phyloP scores from a whole-genome alignment of 106 monocot species.

The Apostasia ramifera region DNA sequence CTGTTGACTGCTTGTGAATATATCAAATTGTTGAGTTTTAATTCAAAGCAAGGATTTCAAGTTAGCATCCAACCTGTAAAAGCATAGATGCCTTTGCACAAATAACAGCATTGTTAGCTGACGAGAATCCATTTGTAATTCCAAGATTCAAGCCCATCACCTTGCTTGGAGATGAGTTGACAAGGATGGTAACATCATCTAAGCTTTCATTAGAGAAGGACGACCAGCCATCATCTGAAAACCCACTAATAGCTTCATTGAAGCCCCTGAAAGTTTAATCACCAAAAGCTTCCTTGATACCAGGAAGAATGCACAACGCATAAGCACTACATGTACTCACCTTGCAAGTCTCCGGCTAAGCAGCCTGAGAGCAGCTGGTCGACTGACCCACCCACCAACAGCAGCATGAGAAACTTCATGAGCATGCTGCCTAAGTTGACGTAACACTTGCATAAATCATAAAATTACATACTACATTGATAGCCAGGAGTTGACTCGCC shows the following conservation, averaged over 20 bases:
- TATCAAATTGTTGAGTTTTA: no score
- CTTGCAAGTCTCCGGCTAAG: slow-evolving; percentile 59
- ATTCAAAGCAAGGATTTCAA: no score
- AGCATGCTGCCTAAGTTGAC: slow-evolving; percentile 58
- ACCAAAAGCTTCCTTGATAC: background rate
- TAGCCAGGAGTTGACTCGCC: no score
- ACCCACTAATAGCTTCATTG: slow-evolving; percentile 66
- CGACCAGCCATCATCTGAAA: slow-evolving; percentile 67
- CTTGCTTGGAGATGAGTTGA: slow-evolving; percentile 51
- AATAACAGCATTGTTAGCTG: slow-evolving; percentile 24
- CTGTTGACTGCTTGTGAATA: no score
- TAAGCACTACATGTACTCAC: slow-evolving; percentile 11
- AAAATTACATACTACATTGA: background rate
- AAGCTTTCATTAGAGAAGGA: slow-evolving; percentile 35
- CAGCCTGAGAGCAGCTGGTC: slow-evolving; percentile 53
- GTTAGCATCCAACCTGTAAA: slow-evolving; percentile 33
- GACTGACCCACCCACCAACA: slow-evolving; percentile 37
- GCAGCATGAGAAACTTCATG: slow-evolving; percentile 43
- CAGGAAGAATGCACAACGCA: background rate
- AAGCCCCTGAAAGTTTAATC: slow-evolving; percentile 40
- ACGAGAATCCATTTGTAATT: slow-evolving; percentile 35
- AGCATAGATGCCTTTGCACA: slow-evolving; percentile 81
- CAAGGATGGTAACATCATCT: slow-evolving; percentile 58
- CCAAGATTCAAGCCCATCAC: slow-evolving; percentile 36
- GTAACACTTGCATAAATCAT: slow-evolving; percentile 36